These are phyloP conservation scores for Ophiostoma angusticollis DNA, from an alignment of 2,329 filamentous ascomycete species.

Conservation along the genomic window DNA sequence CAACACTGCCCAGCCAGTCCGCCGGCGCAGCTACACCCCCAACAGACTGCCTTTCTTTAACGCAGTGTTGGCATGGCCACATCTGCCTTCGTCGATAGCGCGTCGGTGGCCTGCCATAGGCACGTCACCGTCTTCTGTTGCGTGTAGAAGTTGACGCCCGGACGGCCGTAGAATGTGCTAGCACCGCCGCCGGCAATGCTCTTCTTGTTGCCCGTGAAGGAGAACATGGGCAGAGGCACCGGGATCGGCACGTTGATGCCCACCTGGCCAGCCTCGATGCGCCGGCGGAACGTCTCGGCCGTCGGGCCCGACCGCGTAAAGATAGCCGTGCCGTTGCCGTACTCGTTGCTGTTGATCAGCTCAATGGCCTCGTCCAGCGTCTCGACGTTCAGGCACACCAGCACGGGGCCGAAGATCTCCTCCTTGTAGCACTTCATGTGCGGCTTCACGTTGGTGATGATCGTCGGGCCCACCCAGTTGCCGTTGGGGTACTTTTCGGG, in stretches of 20 bases:
- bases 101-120: slow-evolving; percentile 78
- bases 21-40: no score
- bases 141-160: slow-evolving; percentile 88
- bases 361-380: slow-evolving; percentile 70
- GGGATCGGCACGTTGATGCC: slow-evolving; percentile 77
- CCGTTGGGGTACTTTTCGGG: slow-evolving; percentile 71
- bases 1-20: no score
- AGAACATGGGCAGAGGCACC: slow-evolving; percentile 58
- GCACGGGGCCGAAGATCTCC: slow-evolving; percentile 76
- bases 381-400: slow-evolving; percentile 67
- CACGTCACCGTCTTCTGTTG: slow-evolving; percentile 96
- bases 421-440: slow-evolving; percentile 76
- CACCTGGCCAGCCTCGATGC: slow-evolving; percentile 75
- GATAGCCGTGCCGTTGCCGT: slow-evolving; percentile 76
- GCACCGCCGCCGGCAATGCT: slow-evolving; percentile 82
- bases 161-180: slow-evolving; percentile 90
- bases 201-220: slow-evolving; percentile 72
- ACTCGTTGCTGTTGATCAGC: slow-evolving; percentile 74
- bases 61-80: slow-evolving; percentile 64
- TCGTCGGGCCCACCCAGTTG: slow-evolving; percentile 75
- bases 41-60: no score
- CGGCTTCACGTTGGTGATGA: slow-evolving; percentile 68
- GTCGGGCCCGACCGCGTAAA: slow-evolving; percentile 70
- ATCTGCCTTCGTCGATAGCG: slow-evolving; percentile 69
- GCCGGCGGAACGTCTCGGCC: slow-evolving; percentile 63